phyloP scores from a whole-genome alignment of 345 rosid genomes.

The Acer yangbiense region DNA sequence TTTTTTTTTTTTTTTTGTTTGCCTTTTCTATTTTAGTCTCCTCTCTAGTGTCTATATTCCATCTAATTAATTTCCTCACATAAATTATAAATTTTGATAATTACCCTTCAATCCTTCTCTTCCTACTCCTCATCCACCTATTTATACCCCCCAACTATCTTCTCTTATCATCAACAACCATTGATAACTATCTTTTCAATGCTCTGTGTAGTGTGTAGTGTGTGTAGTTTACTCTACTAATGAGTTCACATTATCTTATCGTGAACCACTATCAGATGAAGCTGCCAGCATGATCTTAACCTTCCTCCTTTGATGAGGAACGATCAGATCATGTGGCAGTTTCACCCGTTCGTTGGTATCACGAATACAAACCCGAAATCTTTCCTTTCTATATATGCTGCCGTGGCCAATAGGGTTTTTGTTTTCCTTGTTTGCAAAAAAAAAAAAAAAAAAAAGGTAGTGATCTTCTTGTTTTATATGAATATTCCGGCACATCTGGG shows the following conservation, averaged over 20 bases:
- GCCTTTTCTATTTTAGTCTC: not conserved
- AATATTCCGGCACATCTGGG: constrained; percentile 20
- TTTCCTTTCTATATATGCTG: not conserved
- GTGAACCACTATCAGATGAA: constrained; percentile 83
- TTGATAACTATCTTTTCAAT: not conserved
- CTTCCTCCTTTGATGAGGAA: constrained; percentile 38
- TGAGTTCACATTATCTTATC: constrained; percentile 24
- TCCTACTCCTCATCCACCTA: constrained; percentile 22
- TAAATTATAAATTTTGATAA: constrained; percentile 3
- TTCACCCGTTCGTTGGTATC: constrained; percentile 78
- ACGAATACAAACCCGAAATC: constrained; percentile 36
- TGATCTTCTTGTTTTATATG: constrained; percentile 9
- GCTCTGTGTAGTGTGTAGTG: not conserved
- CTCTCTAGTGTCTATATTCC: not conserved
- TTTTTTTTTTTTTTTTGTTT: constrained; percentile 7
- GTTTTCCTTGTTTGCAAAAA: constrained; percentile 14
- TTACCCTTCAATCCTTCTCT: constrained; percentile 19
- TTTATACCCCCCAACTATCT: constrained; percentile 25
- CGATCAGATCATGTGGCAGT: constrained; percentile 88
- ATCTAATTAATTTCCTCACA: not conserved
- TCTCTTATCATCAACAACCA: constrained; percentile 22
- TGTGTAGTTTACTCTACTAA: constrained; percentile 1
- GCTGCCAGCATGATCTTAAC: constrained; percentile 99
- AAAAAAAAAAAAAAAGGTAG: constrained; percentile 4
- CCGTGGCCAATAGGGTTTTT: constrained; percentile 5